Conservation (phyloP, 108 stramenopile genomes). For the Pseudonitzschia pungens region DNA sequence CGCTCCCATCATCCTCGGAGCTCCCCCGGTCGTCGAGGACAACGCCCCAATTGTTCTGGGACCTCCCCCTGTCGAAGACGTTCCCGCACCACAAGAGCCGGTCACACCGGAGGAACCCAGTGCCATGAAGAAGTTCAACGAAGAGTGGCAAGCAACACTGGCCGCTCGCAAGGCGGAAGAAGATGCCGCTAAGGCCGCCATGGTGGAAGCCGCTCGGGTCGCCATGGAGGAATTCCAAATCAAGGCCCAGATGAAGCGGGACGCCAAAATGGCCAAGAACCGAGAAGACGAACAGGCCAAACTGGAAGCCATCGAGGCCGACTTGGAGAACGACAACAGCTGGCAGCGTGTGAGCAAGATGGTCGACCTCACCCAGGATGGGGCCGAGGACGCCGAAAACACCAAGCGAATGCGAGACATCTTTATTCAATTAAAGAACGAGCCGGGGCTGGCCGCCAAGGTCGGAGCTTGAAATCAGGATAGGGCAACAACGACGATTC, state of each 20-base stretch:
- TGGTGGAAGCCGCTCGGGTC: constrained; percentile 59
- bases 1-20: constrained; percentile 33
- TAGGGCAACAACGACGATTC: neutral
- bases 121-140: constrained; percentile 84
- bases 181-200: constrained; percentile 67
- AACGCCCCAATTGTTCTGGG: constrained; percentile 27
- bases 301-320: constrained; percentile 92
- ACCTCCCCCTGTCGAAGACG: constrained; percentile 2
- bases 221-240: constrained; percentile 66
- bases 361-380: constrained; percentile 82
- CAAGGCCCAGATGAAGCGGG: constrained; percentile 68
- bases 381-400: constrained; percentile 54
- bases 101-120: constrained; percentile 40
- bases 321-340: constrained; percentile 87
- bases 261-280: constrained; percentile 79
- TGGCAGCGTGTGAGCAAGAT: constrained; percentile 89
- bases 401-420: constrained; percentile 83
- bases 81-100: neutral
- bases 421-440: constrained; percentile 85
- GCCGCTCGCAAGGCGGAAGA: constrained; percentile 79
- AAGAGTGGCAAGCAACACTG: constrained; percentile 79
- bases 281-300: constrained; percentile 88
- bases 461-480: constrained; percentile 42
- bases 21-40: constrained; percentile 4
- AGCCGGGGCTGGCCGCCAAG: constrained; percentile 62